A percentile compares a stretch with the other conserved stretches of the same genome.
phyloP scores from a whole-genome alignment of 257 asterid genomes.

The Anisodus acutangulus region DNA sequence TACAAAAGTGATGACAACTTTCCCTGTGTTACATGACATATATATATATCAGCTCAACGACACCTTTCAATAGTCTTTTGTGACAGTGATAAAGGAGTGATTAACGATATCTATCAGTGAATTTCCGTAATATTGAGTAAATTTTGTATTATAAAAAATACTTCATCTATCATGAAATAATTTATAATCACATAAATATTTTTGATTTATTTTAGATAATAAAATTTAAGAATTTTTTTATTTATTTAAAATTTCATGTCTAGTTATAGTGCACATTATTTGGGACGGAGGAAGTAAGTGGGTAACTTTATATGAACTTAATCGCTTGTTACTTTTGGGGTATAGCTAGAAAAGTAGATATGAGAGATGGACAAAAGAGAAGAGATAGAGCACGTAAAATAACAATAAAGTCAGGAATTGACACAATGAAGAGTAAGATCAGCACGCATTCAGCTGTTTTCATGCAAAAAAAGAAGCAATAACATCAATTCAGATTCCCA shows the following conservation, averaged over 20 bases:
- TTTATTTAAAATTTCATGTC: too few relatives aligned
- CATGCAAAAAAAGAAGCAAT: background rate
- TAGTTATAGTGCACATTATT: too few relatives aligned
- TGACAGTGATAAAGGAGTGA: background rate
- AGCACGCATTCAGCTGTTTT: background rate
- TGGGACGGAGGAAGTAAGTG: too few relatives aligned
- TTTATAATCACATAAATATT: too few relatives aligned
- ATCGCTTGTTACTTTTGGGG: background rate
- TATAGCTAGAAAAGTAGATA: background rate
- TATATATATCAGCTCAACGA: background rate
- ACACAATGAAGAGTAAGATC: background rate
- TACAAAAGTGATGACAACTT: background rate
- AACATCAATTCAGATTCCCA: constrained; percentile 10
- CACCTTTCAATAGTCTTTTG: background rate
- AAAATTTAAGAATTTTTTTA: too few relatives aligned
- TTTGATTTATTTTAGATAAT: too few relatives aligned
- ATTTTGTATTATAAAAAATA: background rate
- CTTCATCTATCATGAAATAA: background rate
- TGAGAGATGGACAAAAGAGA: background rate
- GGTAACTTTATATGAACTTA: background rate
- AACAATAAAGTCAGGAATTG: constrained; percentile 18
- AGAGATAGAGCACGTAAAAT: background rate
- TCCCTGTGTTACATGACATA: background rate
- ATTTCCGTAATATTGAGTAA: background rate
- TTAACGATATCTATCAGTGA: background rate